phyloP scores from a whole-genome alignment of 192 early-diverging fungal species.

The Backusella liffmaniae region DNA sequence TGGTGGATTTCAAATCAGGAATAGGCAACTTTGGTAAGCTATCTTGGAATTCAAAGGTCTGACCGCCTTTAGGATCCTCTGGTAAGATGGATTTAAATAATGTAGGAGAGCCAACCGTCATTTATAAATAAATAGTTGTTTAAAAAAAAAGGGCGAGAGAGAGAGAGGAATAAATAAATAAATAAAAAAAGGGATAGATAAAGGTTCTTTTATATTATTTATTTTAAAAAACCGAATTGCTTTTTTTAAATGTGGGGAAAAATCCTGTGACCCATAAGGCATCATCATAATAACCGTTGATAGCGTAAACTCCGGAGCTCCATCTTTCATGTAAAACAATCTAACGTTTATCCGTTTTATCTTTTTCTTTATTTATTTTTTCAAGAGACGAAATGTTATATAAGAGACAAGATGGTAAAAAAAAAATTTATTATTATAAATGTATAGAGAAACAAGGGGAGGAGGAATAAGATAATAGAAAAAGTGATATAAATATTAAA shows the following conservation, averaged over 20 bases:
- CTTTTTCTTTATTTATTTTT: background rate
- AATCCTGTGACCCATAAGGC: background rate
- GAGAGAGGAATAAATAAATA: background rate
- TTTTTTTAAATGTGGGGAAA: constrained; percentile 5
- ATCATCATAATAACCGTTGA: background rate
- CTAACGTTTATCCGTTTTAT: background rate
- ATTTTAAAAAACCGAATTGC: background rate
- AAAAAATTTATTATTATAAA: constrained; percentile 5
- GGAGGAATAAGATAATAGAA: background rate
- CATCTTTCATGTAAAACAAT: background rate
- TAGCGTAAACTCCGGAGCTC: background rate
- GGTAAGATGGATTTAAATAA: background rate
- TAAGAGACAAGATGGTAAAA: background rate
- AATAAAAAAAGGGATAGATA: background rate
- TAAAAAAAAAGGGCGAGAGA: background rate
- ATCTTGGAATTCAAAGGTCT: constrained; percentile 60
- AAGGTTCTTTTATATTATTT: constrained; percentile 1
- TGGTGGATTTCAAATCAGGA: constrained; percentile 48
- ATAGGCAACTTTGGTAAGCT: constrained; percentile 59
- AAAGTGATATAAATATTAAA: background rate
- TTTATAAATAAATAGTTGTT: background rate
- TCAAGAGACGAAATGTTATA: background rate
- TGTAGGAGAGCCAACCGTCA: background rate
- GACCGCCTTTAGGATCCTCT: background rate
- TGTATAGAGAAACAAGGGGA: background rate